Base-by-base conservation (phyloP, 495 filamentous ascomycete genomes). In the Astrocystis sublimbata region DNA sequence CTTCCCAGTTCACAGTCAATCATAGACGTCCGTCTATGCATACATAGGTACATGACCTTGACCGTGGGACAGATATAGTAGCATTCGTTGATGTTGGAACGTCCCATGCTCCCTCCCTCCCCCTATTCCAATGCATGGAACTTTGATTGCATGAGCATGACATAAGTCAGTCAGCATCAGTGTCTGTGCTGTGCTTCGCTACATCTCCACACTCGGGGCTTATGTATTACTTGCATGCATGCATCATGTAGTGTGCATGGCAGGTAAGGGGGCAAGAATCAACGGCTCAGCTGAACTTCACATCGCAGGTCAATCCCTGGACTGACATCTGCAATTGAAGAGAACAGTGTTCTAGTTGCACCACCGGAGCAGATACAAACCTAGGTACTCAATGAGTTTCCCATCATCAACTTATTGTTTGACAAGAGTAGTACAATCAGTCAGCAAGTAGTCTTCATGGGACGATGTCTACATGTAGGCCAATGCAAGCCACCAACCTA, bases 131-230 rank as follows among this genome's bases (percentile, higher is more conserved):
- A 51, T 42, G 45, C 19, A 31, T 23, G 45, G 30, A 50, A 51
- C 41, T 23, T 28, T 13, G 57, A 26, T 33, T 30, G 33, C 35
- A 60, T 51, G n/a, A n/a, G n/a, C n/a, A n/a, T n/a, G n/a, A n/a
- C n/a, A n/a, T n/a, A n/a, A n/a, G n/a, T n/a, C n/a, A n/a, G n/a
- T n/a, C n/a, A n/a, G n/a, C n/a, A n/a, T n/a, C n/a, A n/a, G n/a
- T 40, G 30, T 45, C 17, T 59, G 41, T 40, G 33, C 45, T 21
- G 23, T 6, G 13, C n/a, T n/a, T n/a, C n/a, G n/a, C n/a, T n/a
- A n/a, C n/a, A 38, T 60, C 33, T 57, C 23, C 19, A 40, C 12
- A 15, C 43, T 40, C 46, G 30, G 23, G 46, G 19, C 10, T 24
- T 40, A 30, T 23, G 6, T 17, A 43, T 28, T 50, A 41, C 15